phyloP scores from a whole-genome alignment of 108 stramenopile species.

The Nannochloropsis salina region DNA sequence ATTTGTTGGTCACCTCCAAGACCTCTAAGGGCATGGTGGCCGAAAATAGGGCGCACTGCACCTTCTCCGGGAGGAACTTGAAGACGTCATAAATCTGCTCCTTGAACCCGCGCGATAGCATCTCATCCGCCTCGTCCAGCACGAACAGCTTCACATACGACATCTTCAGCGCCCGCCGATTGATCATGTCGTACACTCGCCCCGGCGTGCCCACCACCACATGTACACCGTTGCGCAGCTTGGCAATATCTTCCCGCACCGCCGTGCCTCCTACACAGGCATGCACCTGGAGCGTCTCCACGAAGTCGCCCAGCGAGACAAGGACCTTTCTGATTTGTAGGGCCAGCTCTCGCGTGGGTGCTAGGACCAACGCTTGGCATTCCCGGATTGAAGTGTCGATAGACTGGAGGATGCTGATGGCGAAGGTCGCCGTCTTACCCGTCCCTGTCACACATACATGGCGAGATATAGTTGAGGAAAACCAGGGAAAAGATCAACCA shows the following conservation, averaged over 20 bases:
- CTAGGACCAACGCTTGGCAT: slow-evolving; percentile 94
- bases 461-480: background rate
- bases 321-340: slow-evolving; percentile 99
- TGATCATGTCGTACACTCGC: slow-evolving; percentile 99
- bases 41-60: slow-evolving; percentile 96
- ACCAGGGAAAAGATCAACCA: background rate
- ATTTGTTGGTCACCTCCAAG: slow-evolving; percentile 91
- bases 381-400: slow-evolving; percentile 79
- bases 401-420: slow-evolving; percentile 91
- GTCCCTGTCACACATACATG: slow-evolving; percentile 44
- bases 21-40: slow-evolving; percentile 99
- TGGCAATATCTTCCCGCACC: slow-evolving; percentile 98
- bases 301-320: slow-evolving; percentile 95
- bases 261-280: slow-evolving; percentile 99
- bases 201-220: slow-evolving; percentile 98
- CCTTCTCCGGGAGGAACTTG: slow-evolving; percentile 97
- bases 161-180: slow-evolving; percentile 86
- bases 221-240: slow-evolving; percentile 89
- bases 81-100: slow-evolving; percentile 99
- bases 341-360: slow-evolving; percentile 98
- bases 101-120: slow-evolving; percentile 99
- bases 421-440: slow-evolving; percentile 98
- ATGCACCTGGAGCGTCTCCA: slow-evolving; percentile 84
- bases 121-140: slow-evolving; percentile 99
- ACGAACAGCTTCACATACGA: slow-evolving; percentile 91